Evolutionary conservation across 768 basidiomycete genomes (phyloP).

Genomic region (Russula virescens): DNA sequence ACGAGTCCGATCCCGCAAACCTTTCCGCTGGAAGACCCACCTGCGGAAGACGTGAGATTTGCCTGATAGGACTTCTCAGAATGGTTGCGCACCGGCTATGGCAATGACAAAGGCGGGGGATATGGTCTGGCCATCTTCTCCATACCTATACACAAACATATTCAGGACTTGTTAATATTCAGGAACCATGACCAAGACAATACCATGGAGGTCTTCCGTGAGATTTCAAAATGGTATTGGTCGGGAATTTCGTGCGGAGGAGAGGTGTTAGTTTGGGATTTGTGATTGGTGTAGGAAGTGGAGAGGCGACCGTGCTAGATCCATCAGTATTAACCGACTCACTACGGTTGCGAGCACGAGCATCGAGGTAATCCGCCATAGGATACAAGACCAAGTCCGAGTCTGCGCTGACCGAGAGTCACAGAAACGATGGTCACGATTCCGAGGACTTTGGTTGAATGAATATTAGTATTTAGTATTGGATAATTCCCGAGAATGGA

Average conservation of each 20-base stretch:
- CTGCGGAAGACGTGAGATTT: constrained; percentile 27
- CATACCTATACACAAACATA: constrained; percentile 51
- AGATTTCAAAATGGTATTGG: constrained; percentile 75
- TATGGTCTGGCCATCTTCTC: constrained; percentile 61
- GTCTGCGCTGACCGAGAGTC: no score
- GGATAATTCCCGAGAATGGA: background rate
- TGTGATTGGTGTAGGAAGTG: constrained; percentile 14
- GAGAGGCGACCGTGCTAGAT: constrained; percentile 9
- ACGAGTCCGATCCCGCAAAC: constrained; percentile 32
- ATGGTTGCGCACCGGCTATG: constrained; percentile 53
- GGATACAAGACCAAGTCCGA: background rate
- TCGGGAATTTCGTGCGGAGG: constrained; percentile 33
- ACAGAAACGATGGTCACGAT: background rate
- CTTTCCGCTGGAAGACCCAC: constrained; percentile 86
- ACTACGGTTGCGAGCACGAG: background rate
- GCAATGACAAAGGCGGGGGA: constrained; percentile 79
- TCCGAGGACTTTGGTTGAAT: background rate
- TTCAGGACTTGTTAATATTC: constrained; percentile 14
- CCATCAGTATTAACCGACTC: constrained; percentile 9
- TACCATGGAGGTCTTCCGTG: constrained; percentile 87
- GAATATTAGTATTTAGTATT: no score
- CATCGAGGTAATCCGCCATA: constrained; percentile 17
- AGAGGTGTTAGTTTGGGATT: constrained; percentile 10
- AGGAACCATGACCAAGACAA: constrained; percentile 3
- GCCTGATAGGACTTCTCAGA: background rate